A percentile compares a stretch with the other conserved stretches of the same genome.
Evolutionary conservation across 345 rosid species (phyloP).

Genomic region (Pugionium dolabratum): DNA sequence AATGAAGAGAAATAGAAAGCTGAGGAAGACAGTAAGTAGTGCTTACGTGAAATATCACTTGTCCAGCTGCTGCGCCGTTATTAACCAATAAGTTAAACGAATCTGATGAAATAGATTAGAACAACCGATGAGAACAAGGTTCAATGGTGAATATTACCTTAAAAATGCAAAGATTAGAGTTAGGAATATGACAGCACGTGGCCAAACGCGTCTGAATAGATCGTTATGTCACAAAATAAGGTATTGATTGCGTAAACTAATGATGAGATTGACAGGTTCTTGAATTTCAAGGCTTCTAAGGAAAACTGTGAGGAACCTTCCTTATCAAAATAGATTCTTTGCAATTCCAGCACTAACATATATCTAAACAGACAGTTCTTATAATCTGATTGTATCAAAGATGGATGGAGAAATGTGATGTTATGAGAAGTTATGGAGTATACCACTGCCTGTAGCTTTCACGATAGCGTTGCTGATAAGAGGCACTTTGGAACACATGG

Average conservation of each 20-base stretch:
- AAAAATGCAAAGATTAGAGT: background rate
- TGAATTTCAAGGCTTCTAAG: no score
- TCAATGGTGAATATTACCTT: slow-evolving; percentile 14
- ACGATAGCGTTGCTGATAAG: slow-evolving; percentile 77
- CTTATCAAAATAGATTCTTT: background rate
- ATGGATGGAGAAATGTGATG: background rate
- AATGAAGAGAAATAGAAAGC: slow-evolving; percentile 17
- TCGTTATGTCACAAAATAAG: background rate
- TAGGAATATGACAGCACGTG: background rate
- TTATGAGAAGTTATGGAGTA: slow-evolving; percentile 22
- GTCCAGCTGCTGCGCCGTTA: slow-evolving; percentile 95
- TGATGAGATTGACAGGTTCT: background rate
- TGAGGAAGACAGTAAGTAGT: background rate
- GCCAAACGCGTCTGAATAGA: background rate
- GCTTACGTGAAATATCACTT: slow-evolving; percentile 89
- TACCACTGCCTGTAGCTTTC: slow-evolving; percentile 79
- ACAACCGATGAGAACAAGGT: background rate
- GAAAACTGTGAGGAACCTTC: no score
- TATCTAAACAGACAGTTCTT: background rate
- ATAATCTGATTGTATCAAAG: background rate
- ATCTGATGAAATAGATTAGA: slow-evolving; percentile 49
- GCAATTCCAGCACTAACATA: background rate
- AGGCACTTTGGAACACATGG: slow-evolving; percentile 96
- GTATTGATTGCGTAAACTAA: background rate
- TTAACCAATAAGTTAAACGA: slow-evolving; percentile 93